Base-by-base conservation (phyloP, 148 eudicot genomes). In the Talinum fruticosum region DNA sequence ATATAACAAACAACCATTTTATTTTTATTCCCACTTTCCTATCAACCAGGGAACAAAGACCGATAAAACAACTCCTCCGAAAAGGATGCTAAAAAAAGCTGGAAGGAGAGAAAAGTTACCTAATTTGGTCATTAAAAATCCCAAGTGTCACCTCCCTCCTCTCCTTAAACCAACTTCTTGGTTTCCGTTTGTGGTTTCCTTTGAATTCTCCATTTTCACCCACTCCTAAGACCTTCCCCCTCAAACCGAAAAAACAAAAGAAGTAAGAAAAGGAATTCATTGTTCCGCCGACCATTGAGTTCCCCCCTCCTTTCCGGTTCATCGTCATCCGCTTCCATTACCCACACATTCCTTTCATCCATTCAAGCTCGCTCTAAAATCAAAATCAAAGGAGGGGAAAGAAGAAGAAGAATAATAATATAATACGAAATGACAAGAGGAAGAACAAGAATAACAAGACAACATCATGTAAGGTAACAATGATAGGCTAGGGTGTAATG, bases 151-250 rank as follows among this genome's bases (percentile, higher is more conserved):
- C 54, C 37, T 38, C 41, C 24, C 64, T 76, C 47, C 53, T 69
- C 72, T 71, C 71, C 76, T 59, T 74, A 74, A 71, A 79, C 82
- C 73, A 41, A 72, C 71, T 76, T 21, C 49, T 64, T 51, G 28
- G 73, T 80, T 72, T 59, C 86, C 69, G 78, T 75, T 84, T 77
- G 64, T 78, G 76, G 79, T 80, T 80, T 83, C 82, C 64, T 83
- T 83, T 79, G 85, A 83, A 79, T 37, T 62, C 66, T 33, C 66
- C 16, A 64, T 69, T 69, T 68, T 78, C 72, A 61, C 44, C 57
- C 57, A 28, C 32, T n/a, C 69, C 35, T 62, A 33, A 4, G 66
- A 15, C 38, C 57, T 19, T 15, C 57, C 23, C 57, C 57, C 57
- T 23, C 16, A 13, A 51, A 16, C 19, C 57, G 5, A 51, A 51